These are phyloP conservation scores for Fulvia fulva DNA, from an alignment of 2,329 filamentous ascomycete species.

Conservation along the genomic window DNA sequence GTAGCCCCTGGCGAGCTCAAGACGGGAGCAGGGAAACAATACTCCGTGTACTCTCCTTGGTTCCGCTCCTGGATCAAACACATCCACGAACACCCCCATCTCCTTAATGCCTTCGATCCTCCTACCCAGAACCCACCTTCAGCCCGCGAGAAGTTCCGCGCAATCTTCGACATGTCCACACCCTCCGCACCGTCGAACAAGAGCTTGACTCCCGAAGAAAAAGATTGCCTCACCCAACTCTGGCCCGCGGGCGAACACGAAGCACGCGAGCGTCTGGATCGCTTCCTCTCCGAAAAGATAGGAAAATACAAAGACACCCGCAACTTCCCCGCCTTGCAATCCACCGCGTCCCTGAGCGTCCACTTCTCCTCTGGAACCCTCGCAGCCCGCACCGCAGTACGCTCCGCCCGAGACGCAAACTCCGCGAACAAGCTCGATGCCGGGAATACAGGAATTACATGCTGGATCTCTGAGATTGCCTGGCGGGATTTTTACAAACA, in stretches of 20 bases:
- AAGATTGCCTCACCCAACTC: slow-evolving; percentile 52
- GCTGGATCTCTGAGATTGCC: slow-evolving; percentile 78
- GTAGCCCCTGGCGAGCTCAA: slow-evolving; percentile 68
- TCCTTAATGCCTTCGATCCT: slow-evolving; percentile 59
- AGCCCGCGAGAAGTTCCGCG: slow-evolving; percentile 47
- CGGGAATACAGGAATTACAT: slow-evolving; percentile 61
- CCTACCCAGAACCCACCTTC: slow-evolving; percentile 54
- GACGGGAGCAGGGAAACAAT: slow-evolving; percentile 70
- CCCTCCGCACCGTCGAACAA: slow-evolving; percentile 64
- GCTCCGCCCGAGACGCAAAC: slow-evolving; percentile 60
- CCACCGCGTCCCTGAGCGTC: slow-evolving; percentile 67
- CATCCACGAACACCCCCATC: slow-evolving; percentile 64
- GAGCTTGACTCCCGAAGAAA: slow-evolving; percentile 55
- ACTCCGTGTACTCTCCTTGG: slow-evolving; percentile 82
- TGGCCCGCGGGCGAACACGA: slow-evolving; percentile 77
- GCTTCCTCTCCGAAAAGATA: slow-evolving; percentile 64
- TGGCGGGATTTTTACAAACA: slow-evolving; percentile 90
- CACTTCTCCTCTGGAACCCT: slow-evolving; percentile 69
- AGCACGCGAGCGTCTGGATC: slow-evolving; percentile 59
- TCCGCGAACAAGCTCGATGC: slow-evolving; percentile 61
- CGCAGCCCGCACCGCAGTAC: slow-evolving; percentile 63
- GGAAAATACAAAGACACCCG: slow-evolving; percentile 59
- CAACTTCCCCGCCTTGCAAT: slow-evolving; percentile 60
- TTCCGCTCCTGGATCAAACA: slow-evolving; percentile 71
- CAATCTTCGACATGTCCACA: slow-evolving; percentile 58